These are phyloP conservation scores for Suillus fuscotomentosus DNA, from an alignment of 768 basidiomycete genomes.

Conservation along the genomic window DNA sequence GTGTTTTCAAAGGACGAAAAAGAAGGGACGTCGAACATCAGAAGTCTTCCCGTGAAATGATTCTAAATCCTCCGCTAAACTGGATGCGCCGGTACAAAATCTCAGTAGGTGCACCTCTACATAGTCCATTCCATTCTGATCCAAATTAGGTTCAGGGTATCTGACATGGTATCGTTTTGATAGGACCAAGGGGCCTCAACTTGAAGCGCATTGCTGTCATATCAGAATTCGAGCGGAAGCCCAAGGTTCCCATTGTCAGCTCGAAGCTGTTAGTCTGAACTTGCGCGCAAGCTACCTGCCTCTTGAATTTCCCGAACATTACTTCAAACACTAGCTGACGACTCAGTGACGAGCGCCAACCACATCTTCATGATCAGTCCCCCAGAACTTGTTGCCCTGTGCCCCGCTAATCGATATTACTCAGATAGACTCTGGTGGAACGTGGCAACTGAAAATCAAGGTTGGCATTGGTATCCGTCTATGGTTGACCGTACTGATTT, in stretches of 20 bases:
- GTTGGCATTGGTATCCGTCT: constrained; percentile 27
- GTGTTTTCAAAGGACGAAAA: constrained; percentile 18
- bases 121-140: not conserved
- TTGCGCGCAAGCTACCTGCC: constrained; percentile 36
- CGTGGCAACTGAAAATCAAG: constrained; percentile 79
- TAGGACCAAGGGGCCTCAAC: constrained; percentile 84
- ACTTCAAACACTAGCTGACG: constrained; percentile 44
- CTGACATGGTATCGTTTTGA: constrained; percentile 82
- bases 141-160: constrained; percentile 35
- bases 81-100: constrained; percentile 76
- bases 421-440: constrained; percentile 95
- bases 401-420: constrained; percentile 8
- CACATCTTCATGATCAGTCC: constrained; percentile 77
- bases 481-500: constrained; percentile 8
- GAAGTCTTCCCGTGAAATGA: constrained; percentile 69
- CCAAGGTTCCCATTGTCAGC: constrained; percentile 76
- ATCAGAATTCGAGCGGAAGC: constrained; percentile 69
- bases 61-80: constrained; percentile 88
- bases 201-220: constrained; percentile 69
- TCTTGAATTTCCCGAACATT: constrained; percentile 5
- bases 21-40: constrained; percentile 28
- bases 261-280: constrained; percentile 78
- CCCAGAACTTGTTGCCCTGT: not conserved
- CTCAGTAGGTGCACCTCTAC: constrained; percentile 47
- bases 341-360: constrained; percentile 54